Evolutionary conservation across 371 early-diverging fungal genomes (phyloP), one percentile per base, ranked within the genome.

Genomic region (Funneliformis caledonium): DNA sequence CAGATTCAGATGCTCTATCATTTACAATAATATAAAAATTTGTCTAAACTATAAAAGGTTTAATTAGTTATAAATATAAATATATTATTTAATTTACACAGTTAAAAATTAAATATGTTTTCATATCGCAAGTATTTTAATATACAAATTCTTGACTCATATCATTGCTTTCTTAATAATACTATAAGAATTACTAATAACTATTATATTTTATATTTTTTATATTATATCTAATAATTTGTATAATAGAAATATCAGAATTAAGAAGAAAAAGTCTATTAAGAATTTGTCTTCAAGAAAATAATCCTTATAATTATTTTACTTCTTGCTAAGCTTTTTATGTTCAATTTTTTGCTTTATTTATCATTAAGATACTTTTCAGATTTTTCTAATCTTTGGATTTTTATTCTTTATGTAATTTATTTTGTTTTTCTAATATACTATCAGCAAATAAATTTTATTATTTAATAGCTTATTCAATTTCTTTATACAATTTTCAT

Each of bases 121-220:
- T 37, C 56, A 68, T 78, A 78, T 69, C 33, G 52, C 68, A 50
- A 78, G 14, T 6, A 52, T n/a, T 69, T 78, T 78, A 9, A 68
- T 19, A 47, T 67, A 78, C 14, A 78, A 48, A 19, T 68, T 12
- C 22, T 69, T 78, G 9, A 78, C 48, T 19, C 59, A 69, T 33
- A 31, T 9, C 0, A 43, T 68, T 8, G 56, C 78, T 68, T 67
- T 69, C 14, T 78, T 26, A 50, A 52, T 56, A 68, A 7, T 26
- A 2, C 22, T 69, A 19, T 50, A 4, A 68, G 45, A 6, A 68
- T 78, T 68, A 2, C 69, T 69, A 52, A 56, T 12, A 67, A 68
- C 37, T 42, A 12, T 69, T 8, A 76, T n/a, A 45, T 10, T 76
- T 42, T 4, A 52, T 16, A 19, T 16, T 14, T 1, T 4, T 56